Evolutionary conservation across 73 alveolate genomes (phyloP).

Genomic region (Paramecium caudatum): DNA sequence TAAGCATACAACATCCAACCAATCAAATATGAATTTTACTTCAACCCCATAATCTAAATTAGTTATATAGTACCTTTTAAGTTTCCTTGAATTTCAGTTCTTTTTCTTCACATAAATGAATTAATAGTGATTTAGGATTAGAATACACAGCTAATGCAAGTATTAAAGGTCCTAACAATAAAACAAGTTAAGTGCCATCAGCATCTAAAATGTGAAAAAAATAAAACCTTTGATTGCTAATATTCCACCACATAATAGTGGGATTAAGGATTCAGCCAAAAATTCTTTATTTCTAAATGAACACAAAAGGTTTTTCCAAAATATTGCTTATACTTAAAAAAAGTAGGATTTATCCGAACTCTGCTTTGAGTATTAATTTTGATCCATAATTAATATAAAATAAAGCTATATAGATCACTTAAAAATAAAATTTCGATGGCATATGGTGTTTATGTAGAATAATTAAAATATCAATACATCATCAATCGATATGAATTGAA

Average conservation of each 20-base stretch:
- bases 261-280: constrained; percentile 30
- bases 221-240: neutral
- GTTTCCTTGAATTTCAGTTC: constrained; percentile 71
- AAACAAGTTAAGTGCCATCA: neutral
- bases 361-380: no score
- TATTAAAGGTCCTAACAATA: constrained; percentile 13
- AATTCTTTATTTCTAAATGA: constrained; percentile 57
- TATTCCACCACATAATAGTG: neutral
- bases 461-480: no score
- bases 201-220: neutral
- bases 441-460: constrained; percentile 13
- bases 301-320: neutral
- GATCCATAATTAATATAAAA: constrained; percentile 29
- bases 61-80: constrained; percentile 31
- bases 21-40: neutral
- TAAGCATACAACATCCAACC: constrained; percentile 56
- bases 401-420: constrained; percentile 21
- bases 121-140: constrained; percentile 65
- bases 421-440: neutral
- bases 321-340: constrained; percentile 39
- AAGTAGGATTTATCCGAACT: neutral
- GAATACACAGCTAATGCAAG: constrained; percentile 18
- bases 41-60: constrained; percentile 56
- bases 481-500: no score
- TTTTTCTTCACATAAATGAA: constrained; percentile 73